Evolutionary conservation across 345 rosid species (phyloP), one percentile per base, ranked within the genome.

Genomic region (Heritiera littoralis): DNA sequence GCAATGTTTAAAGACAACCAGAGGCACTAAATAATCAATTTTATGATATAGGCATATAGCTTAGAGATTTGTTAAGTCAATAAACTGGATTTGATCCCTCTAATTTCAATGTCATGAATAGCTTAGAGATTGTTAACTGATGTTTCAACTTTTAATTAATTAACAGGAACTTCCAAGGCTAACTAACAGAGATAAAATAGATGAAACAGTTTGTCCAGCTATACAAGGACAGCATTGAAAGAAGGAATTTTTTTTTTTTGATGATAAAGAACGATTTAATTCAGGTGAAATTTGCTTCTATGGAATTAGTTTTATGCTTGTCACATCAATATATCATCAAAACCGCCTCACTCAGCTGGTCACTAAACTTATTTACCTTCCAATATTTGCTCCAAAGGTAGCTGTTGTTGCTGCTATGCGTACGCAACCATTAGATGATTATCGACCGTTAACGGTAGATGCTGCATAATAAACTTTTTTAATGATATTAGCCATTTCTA

Each of bases 381-480:
- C 2, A 49, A 18, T 65, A 51, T n/a, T n/a, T 55, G 55, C 20
- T 74, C 20, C 77, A 66, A 80, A 92, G 97, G 89, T 92, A 56
- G 97, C 98, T 52, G 98, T 98, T 35, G 90, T 95, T 82, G 98
- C 98, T 78, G 94, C 98, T 10, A 85, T 95, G 87, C 93, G 98
- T 74, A 92, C 91, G 76, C 98, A 93, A 82, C 81, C 89, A 40
- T 98, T 92, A 88, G 93, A 97, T 78, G 97, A 88, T 84, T 95
- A 93, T 80, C 83, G 98, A 80, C 98, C 98, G 20, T 80, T 95
- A 55, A 95, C 93, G 93, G 90, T 91, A 23, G 98, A 95, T 76
- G 93, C 93, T n/a, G 98, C 90, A 30, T 98, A 95, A 81, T 95
- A 98, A 11, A 23, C 28, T 23, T 23, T 23, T 23, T 23, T 23